Conservation (phyloP, 768 basidiomycete genomes). For the Mycena galopus region DNA sequence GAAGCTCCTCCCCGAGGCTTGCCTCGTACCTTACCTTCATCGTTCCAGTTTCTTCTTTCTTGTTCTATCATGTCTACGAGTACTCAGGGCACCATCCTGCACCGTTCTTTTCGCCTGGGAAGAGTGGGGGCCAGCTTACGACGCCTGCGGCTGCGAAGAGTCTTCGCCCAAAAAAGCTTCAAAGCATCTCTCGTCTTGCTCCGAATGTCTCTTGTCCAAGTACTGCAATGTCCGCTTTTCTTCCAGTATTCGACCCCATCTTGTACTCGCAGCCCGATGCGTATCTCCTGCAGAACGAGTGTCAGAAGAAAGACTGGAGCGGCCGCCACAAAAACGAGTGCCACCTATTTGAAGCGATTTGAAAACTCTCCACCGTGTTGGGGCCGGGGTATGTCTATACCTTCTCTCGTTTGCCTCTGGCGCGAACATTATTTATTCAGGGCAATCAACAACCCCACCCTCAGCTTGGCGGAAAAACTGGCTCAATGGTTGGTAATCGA, state of each 20-base stretch:
- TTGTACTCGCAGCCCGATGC: neutral
- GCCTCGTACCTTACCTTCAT: too few species aligned
- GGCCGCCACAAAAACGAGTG: conserved; percentile 5
- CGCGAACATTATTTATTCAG: neutral
- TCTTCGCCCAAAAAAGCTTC: neutral
- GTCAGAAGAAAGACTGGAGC: conserved; percentile 11
- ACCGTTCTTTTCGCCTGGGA: neutral
- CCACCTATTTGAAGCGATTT: conserved; percentile 14
- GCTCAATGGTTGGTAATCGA: neutral
- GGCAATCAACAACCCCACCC: conserved; percentile 11
- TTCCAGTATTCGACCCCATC: neutral
- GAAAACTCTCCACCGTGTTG: conserved; percentile 14
- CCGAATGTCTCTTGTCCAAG: conserved; percentile 3
- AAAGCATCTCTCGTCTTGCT: neutral
- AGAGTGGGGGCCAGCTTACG: conserved; percentile 4
- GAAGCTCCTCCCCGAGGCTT: too few species aligned
- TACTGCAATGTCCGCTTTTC: conserved; percentile 9
- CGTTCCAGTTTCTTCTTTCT: too few species aligned
- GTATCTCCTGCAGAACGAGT: conserved; percentile 4
- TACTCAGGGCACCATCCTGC: too few species aligned
- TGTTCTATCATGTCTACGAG: too few species aligned
- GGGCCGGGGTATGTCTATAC: neutral
- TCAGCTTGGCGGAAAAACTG: neutral
- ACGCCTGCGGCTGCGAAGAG: conserved; percentile 10
- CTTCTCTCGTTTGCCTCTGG: neutral